Base-by-base conservation (phyloP, 2,329 filamentous ascomycete species). In the Aspergillus awamori region DNA sequence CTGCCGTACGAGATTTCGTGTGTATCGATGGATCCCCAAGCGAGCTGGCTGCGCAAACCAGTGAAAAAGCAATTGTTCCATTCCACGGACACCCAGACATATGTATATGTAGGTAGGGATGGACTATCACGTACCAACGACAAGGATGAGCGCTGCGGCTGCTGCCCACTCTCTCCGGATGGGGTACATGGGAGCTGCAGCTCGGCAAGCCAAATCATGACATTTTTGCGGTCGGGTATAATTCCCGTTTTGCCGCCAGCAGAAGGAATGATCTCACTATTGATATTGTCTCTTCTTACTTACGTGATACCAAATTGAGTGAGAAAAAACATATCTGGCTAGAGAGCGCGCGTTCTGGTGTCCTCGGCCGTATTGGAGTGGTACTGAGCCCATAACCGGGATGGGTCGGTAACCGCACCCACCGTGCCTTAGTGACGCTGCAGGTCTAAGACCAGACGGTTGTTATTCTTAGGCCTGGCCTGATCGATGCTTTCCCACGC, bases 381-480 rank as follows among this genome's bases (percentile, higher is more conserved):
- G n/a, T 45, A 45, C 41, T 45, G 8, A 45, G 41, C 10, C 17
- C 17, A 30, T 8, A 17, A 51, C 47, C 45, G 45, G 45, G 45
- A 49, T 49, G 41, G 41, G 20, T 24, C 52, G 52, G 52, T 53
- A 53, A 36, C 52, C 22, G 38, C 38, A 45, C 36, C 53, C 38
- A 56, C 39, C 13, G 28, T 26, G 41, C 26, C 26, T 33, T 33
- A 45, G 41, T 55, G 59, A 58, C 33, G 30, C 59, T 63, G 59
- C 62, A 63, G 47, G 60, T 63, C 63, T 60, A 63, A 64, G 60
- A 63, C 60, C 59, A n/a, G 47, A 28, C 47, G 47, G 47, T 33
- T 51, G 47, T 30, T 63, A 60, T 63, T 63, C 57, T 62, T 65
- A 59, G 59, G 56, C 49, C 63, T 61, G 61, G 58, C 59, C 61